Evolutionary conservation across 768 basidiomycete genomes (phyloP).

Genomic region (Agaricus subrufescens): DNA sequence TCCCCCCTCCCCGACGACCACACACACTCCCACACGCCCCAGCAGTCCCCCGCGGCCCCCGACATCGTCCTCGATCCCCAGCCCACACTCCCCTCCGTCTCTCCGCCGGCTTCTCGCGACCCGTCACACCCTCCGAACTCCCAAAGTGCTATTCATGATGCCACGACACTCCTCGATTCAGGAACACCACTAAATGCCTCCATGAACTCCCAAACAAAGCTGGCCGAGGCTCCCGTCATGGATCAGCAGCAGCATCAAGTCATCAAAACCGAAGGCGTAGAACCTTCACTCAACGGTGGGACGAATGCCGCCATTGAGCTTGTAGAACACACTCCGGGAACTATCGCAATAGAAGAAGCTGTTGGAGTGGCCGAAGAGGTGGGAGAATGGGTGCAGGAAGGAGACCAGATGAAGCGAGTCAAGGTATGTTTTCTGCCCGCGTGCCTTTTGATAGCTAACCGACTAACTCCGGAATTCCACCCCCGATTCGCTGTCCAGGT

Average conservation of each 20-base stretch:
- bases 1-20: background rate
- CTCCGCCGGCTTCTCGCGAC: conserved; percentile 8
- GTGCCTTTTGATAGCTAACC: background rate
- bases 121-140: conserved; percentile 7
- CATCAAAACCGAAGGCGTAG: conserved; percentile 30
- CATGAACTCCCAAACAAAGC: background rate
- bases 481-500: conserved; percentile 47
- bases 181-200: background rate
- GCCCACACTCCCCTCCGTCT: conserved; percentile 20
- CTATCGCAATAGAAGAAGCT: conserved; percentile 27
- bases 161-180: background rate
- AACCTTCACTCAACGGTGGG: conserved; percentile 25
- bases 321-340: conserved; percentile 38
- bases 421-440: conserved; percentile 47
- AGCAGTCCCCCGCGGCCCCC: conserved; percentile 23
- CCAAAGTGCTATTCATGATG: background rate
- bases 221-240: background rate
- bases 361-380: conserved; percentile 45
- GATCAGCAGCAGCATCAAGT: conserved; percentile 15
- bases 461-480: background rate
- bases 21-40: conserved; percentile 18
- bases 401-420: conserved; percentile 78
- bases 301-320: conserved; percentile 40
- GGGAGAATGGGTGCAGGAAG: conserved; percentile 58
- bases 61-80: conserved; percentile 23